Evolutionary conservation across 176 grass and related monocot genomes (phyloP), one percentile per base, ranked within the genome.

Genomic region (Cocos nucifera): DNA sequence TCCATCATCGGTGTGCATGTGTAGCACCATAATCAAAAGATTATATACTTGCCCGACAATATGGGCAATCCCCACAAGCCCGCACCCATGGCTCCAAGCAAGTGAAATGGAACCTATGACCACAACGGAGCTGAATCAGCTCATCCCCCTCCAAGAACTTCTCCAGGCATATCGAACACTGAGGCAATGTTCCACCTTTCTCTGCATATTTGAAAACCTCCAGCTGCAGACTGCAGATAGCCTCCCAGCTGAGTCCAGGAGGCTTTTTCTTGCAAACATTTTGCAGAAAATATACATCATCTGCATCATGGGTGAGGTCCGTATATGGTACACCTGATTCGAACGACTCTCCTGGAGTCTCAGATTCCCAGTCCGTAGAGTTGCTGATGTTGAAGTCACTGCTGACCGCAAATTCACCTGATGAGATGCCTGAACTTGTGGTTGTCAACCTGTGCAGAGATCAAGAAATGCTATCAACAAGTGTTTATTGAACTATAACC

Each of bases 131-230:
- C 66, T 48, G 77, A 71, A 81, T 82, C 50, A 93, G 59, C 53
- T 83, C 70, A 73, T 71, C 85, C 32, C 84, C 82, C 17, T 81
- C 76, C 0, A 67, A 48, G 58, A 92, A 89, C 49, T 68, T 80
- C 64, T 98, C 88, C 0, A 98, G 85, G 56, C 94, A 98, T 58
- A 98, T 93, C 3, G 84, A 98, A 64, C 94, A 98, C 61, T 98
- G 84, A 4, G 77, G 56, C 1, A 79, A 79, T 15, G 77, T 21
- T 57, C 62, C 59, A 22, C 84, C 65, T 28, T 94, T 75, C 62
- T 81, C 80, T 57, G 60, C 80, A 70, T 57, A 55, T 61, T 85
- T 71, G 61, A 89, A 98, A 64, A 77, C 66, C 64, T 86, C 88
- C 66, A 78, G 61, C 73, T 83, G 72, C 24, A 98, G 63, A 44